Base-by-base conservation (phyloP, 2,329 filamentous ascomycete genomes). In the Botrytis cinerea region DNA sequence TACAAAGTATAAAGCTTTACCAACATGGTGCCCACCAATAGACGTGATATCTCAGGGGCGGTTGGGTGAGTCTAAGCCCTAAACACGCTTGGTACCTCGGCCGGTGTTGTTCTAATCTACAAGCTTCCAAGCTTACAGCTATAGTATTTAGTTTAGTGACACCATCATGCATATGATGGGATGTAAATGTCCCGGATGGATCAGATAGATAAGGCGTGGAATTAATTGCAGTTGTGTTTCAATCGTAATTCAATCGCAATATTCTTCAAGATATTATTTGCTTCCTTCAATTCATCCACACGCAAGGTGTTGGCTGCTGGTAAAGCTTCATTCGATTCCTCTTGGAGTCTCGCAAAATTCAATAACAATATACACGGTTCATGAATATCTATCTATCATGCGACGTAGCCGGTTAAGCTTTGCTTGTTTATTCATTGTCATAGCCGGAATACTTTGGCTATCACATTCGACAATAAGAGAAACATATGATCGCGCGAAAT, bases 331-430 rank as follows among this genome's bases (percentile, higher is more conserved):
- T 40, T 16, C 1, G 0, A 22, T 38, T 38, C 3, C 35, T 38
- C 35, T 22, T 38, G 22, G 20, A 61, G 16, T 38, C n/a, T 12
- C 14, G 22, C 35, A 38, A 25, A 25, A 16, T 40, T 25, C 0
- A 25, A 2, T 3, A 61, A 40, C 32, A 40, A 40, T 40, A 38
- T 25, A 59, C 2, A 35, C 18, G 0, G 20, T 59, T 59, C 28
- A 25, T 61, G 59, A 61, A 25, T n/a, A 25, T 40, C 2, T 46
- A 20, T 28, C 62, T 20, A 46, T 18, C 43, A 66, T 66, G 62
- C 62, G 62, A 48, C 62, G 62, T 20, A 66, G 62, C 35, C 62
- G 62, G 25, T 35, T 45, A 48, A 66, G 45, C 28, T 66, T 66
- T 66, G 62, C 62, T 48, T 66, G 45, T 48, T 48, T 48, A 12